Base-by-base conservation (phyloP, 2,329 filamentous ascomycete species). In the Trichophyton schoenleinii region DNA sequence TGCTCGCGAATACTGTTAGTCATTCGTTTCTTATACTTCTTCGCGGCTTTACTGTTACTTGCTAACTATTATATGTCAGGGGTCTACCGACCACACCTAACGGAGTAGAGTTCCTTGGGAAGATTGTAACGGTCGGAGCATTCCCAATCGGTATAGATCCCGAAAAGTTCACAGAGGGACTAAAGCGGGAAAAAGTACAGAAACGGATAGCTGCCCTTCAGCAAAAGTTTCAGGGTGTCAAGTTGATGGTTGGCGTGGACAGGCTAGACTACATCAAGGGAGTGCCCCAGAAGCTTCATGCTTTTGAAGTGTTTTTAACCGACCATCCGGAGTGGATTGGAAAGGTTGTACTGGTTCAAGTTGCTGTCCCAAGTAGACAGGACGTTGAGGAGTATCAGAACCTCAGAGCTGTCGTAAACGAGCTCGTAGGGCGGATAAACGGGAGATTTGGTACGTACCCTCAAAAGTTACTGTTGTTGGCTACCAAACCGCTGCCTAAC, bases 371-470 rank as follows among this genome's bases (percentile, higher is more conserved):
- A 2, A 95, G 89, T 63, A 83, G 94, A 64, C 89, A 96, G 71
- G 94, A 97, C 70, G 94, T 97, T 61, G 94, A 97, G 70, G 94
- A 97, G 72, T 97, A 99, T 72, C 92, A 97, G 74, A 96, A 97
- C 71, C 81, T 99, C 41, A 87, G 92, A 31, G 91, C 91, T 20
- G 90, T 96, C 3, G 91, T 96, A 71, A 99, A 97, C 73, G 94
- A 99, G 77, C 83, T 97, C 9, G 92, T 97, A 13, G 94, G 94
- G 42, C 85, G 92, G 64, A 97, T 99, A 78, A 99, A 99, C 71
- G 94, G 94, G 70, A 91, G 89, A 72, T 97, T 96, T 70, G 91
- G 80, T 81, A 70, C 61, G 76, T 69, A 60, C n/a, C 11, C 22
- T 28, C 62, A 64, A n/a, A 18, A 18, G 13, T 18, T 28, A 36